These are phyloP conservation scores for Pelargonium cotyledonis DNA, from an alignment of 441 rosid species.

Conservation along the genomic window DNA sequence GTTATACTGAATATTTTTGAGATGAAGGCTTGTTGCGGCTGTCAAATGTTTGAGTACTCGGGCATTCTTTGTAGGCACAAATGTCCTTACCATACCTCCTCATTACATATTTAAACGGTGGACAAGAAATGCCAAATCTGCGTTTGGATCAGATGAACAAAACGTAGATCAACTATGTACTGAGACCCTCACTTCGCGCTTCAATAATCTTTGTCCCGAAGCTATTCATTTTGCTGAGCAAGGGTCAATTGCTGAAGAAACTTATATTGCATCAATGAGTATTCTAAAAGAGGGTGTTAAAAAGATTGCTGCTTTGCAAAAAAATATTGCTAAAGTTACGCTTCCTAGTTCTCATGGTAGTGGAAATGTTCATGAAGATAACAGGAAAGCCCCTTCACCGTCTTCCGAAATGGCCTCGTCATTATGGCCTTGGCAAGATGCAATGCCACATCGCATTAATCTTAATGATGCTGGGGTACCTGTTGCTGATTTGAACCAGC, in stretches of 20 bases:
- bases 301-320: conserved; percentile 35
- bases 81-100: conserved; percentile 61
- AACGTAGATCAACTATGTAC: conserved; percentile 27
- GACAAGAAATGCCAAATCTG: conserved; percentile 53
- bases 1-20: conserved; percentile 38
- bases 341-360: conserved; percentile 32
- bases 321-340: conserved; percentile 35
- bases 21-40: conserved; percentile 54
- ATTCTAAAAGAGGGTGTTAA: conserved; percentile 43
- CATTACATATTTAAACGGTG: conserved; percentile 55
- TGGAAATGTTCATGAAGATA: conserved; percentile 38
- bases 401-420: conserved; percentile 37
- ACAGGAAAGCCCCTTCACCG: conserved; percentile 29
- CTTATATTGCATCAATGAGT: conserved; percentile 43
- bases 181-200: conserved; percentile 44
- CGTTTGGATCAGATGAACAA: conserved; percentile 39
- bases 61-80: conserved; percentile 66
- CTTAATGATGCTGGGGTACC: conserved; percentile 44
- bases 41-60: conserved; percentile 66
- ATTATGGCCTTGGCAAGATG: conserved; percentile 57
- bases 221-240: conserved; percentile 53
- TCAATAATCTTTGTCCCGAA: conserved; percentile 47
- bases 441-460: conserved; percentile 35
- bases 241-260: conserved; percentile 49
- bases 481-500: conserved; percentile 50